These are phyloP conservation scores for Eremothecium coryli DNA, from an alignment of 1,139 yeast species.

Conservation along the genomic window DNA sequence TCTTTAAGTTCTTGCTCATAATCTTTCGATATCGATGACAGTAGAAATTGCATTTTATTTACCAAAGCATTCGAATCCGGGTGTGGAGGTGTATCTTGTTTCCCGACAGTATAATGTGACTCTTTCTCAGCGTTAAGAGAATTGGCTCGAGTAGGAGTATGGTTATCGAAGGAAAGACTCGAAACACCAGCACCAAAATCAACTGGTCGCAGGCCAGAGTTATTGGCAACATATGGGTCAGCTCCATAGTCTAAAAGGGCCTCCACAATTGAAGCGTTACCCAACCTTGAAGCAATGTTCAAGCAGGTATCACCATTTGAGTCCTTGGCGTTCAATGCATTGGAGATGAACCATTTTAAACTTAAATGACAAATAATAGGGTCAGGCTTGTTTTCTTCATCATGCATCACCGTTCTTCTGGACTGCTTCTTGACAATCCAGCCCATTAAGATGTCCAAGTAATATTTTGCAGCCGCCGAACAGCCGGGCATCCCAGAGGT, in stretches of 20 bases:
- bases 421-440: conserved; percentile 52
- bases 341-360: conserved; percentile 53
- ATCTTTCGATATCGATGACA: conserved; percentile 23
- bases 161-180: conserved; percentile 4
- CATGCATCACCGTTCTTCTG: conserved; percentile 11
- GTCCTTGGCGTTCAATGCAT: conserved; percentile 69
- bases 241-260: conserved; percentile 81
- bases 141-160: conserved; percentile 3
- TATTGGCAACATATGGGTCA: conserved; percentile 66
- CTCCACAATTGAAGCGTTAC: conserved; percentile 72
- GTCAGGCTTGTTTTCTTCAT: conserved; percentile 31
- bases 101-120: conserved; percentile 1
- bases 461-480: conserved; percentile 63
- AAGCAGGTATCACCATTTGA: conserved; percentile 81
- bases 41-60: conserved; percentile 21
- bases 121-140: neutral
- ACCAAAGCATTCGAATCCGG: conserved; percentile 24
- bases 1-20: conserved; percentile 24
- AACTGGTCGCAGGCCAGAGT: conserved; percentile 73
- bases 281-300: conserved; percentile 84
- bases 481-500: conserved; percentile 68
- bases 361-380: conserved; percentile 34
- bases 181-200: conserved; percentile 56
- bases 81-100: neutral
- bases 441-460: conserved; percentile 66